Evolutionary conservation across 208 protist species (phyloP).

Genomic region (Hexamita inflata): DNA sequence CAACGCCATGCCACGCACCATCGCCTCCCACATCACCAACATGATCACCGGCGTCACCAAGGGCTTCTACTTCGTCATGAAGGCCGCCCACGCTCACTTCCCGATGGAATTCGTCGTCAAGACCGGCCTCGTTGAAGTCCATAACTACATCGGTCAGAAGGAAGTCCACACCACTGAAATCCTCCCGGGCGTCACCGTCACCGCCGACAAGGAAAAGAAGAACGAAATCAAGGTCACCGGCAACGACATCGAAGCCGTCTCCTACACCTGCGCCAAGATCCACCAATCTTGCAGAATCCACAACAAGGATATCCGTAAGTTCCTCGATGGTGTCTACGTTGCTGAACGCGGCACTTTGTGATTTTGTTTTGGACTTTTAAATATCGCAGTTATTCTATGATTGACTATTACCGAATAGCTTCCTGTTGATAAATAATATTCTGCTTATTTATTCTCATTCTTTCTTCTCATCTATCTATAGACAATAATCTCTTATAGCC

Average conservation of each 20-base stretch:
- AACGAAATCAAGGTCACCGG: conserved; percentile 86
- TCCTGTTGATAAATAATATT: too few relatives aligned
- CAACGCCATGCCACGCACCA: conserved; percentile 76
- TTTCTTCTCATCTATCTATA: too few relatives aligned
- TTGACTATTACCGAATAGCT: too few relatives aligned
- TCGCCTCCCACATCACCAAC: conserved; percentile 82
- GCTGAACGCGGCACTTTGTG: conserved; percentile 79
- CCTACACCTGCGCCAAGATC: conserved; percentile 68
- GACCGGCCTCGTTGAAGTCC: conserved; percentile 73
- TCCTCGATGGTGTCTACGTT: conserved; percentile 98
- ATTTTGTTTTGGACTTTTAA: too few relatives aligned
- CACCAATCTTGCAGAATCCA: conserved; percentile 69
- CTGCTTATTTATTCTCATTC: too few relatives aligned
- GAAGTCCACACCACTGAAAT: conserved; percentile 67
- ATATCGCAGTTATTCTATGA: too few relatives aligned
- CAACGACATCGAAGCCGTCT: conserved; percentile 75
- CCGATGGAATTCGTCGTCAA: conserved; percentile 81
- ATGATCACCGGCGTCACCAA: conserved; percentile 95
- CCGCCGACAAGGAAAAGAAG: conserved; percentile 69
- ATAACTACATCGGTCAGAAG: conserved; percentile 98
- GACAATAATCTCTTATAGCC: too few relatives aligned
- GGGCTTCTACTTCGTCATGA: conserved; percentile 95
- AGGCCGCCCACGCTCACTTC: conserved; percentile 96
- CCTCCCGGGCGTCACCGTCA: conserved; percentile 64
- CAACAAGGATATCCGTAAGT: conserved; percentile 99